Percentiles rank a stretch among this genome's conserved stretches.
These are phyloP conservation scores for Didymosphaeria variabile DNA, from an alignment of 2,329 filamentous ascomycete species.

Conservation along the genomic window DNA sequence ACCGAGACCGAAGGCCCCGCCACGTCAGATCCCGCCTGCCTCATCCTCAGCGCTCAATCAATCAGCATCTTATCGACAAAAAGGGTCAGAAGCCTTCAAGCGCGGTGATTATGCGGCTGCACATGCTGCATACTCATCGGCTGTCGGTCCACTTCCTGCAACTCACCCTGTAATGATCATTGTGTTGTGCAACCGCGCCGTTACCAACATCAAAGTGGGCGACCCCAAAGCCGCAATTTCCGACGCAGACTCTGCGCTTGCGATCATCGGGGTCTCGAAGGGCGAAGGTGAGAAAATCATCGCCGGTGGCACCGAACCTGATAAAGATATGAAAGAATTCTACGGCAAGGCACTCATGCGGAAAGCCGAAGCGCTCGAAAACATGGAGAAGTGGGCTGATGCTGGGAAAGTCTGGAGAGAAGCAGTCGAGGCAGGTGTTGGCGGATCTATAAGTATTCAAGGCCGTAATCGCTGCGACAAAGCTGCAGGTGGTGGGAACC, in stretches of 20 bases:
- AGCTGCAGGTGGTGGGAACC: slow-evolving; percentile 64
- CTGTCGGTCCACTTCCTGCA: slow-evolving; percentile 76
- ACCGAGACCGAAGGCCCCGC: slow-evolving; percentile 58
- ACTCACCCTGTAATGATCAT: slow-evolving; percentile 86
- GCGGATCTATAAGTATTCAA: slow-evolving; percentile 83
- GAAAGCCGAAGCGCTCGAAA: slow-evolving; percentile 94
- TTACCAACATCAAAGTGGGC: slow-evolving; percentile 90
- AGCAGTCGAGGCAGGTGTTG: slow-evolving; percentile 84
- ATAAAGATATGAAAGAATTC: slow-evolving; percentile 89
- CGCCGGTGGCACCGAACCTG: slow-evolving; percentile 65
- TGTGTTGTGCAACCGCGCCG: slow-evolving; percentile 88
- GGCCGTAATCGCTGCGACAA: slow-evolving; percentile 91
- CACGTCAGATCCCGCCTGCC: slow-evolving; percentile 71
- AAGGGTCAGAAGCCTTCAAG: slow-evolving; percentile 90
- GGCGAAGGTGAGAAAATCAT: slow-evolving; percentile 84
- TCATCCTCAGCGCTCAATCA: slow-evolving; percentile 74
- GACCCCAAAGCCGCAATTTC: slow-evolving; percentile 86
- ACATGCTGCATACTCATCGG: slow-evolving; percentile 81
- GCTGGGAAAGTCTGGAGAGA: slow-evolving; percentile 81
- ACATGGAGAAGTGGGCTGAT: slow-evolving; percentile 93
- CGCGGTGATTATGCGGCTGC: slow-evolving; percentile 90
- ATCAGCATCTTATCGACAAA: slow-evolving; percentile 79
- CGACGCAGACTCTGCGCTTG: slow-evolving; percentile 83
- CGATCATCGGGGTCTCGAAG: slow-evolving; percentile 78
- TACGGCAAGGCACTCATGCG: slow-evolving; percentile 93